Evolutionary conservation across 2,329 filamentous ascomycete species (phyloP).

Genomic region (Phoma sp.): DNA sequence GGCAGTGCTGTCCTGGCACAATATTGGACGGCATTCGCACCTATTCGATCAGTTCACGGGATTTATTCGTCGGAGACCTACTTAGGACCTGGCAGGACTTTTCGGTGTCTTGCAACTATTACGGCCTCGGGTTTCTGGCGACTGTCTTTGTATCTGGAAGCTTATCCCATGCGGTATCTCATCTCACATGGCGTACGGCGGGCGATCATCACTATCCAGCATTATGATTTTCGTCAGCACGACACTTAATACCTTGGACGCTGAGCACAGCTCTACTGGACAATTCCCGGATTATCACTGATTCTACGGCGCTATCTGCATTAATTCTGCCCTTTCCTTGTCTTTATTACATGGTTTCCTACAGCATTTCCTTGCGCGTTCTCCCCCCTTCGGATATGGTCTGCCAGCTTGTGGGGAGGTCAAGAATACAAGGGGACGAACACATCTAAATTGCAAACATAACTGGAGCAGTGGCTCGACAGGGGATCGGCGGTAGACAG

Average conservation of each 20-base stretch:
- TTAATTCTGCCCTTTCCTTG: slow-evolving; percentile 43
- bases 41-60: slow-evolving; percentile 47
- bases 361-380: slow-evolving; percentile 41
- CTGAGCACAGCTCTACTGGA: slow-evolving; percentile 38
- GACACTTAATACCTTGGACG: slow-evolving; percentile 28
- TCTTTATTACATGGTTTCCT: slow-evolving; percentile 31
- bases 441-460: slow-evolving; percentile 46
- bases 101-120: slow-evolving; percentile 32
- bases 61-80: slow-evolving; percentile 46
- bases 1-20: slow-evolving; percentile 52
- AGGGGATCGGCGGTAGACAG: slow-evolving; percentile 31
- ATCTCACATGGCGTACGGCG: slow-evolving; percentile 33
- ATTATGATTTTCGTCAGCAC: slow-evolving; percentile 23
- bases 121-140: slow-evolving; percentile 39
- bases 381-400: slow-evolving; percentile 48
- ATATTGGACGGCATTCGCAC: slow-evolving; percentile 48
- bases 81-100: slow-evolving; percentile 43
- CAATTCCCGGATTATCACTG: slow-evolving; percentile 38
- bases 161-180: slow-evolving; percentile 40
- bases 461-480: slow-evolving; percentile 27
- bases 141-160: slow-evolving; percentile 38
- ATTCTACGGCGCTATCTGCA: slow-evolving; percentile 37
- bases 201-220: slow-evolving; percentile 29
- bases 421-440: slow-evolving; percentile 48
- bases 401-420: slow-evolving; percentile 53